Evolutionary conservation across 805 yeast genomes (phyloP), one percentile per base, ranked within the genome.

Genomic region (Lachancea fermentati): DNA sequence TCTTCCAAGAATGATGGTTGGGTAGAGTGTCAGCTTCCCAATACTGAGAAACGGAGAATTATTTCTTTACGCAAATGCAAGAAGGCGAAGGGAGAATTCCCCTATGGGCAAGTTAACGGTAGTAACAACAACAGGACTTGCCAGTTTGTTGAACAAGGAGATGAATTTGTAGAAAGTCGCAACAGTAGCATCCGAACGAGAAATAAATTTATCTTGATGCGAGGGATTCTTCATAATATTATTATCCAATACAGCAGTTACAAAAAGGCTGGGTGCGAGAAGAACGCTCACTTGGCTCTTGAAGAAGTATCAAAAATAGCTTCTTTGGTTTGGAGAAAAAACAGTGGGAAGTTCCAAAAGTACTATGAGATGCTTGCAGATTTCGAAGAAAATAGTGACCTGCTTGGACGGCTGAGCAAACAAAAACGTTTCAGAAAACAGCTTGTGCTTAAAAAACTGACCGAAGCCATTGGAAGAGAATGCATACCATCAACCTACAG

Each of bases 181-280:
- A 31, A 18, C 5, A 17, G 15, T 5, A 34, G 37, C 14, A 34
- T 42, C 13, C 41, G 50, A 14, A 42, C 50, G 26, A 39, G 44
- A 13, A 46, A 46, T 32, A 40, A 46, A 14, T 46, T 46, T 28
- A 46, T 46, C 16, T 37, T 46, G 13, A 46, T 46, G 50, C 39
- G 50, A 15, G 37, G 47, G 11, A 13, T 44, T 6, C 25, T 46
- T 4, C 47, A 46, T 25, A 46, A 37, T 30, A 32, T 30, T 3
- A 39, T 46, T 18, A 6, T 15, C n/a, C 15, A 36, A 36, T 28
- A 28, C 28, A 32, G 14, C 14, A 24, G 7, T 24, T 24, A 8
- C 11, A 12, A 8, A 24, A 24, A 24, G 7, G 7, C 12, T 8
- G 12, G 28, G 7, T 24, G 7, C 7, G 28, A 24, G 32, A 36